Evolutionary conservation across 176 grass and related monocot genomes (phyloP).

Genomic region (bread wheat (Triticum aestivum)): IWGSC_CS_RefSeq_v2.1 NC_057810.1:723370011-723370510

Average conservation of each 20-base stretch:
- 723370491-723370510: conserved; percentile 84
- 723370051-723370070: background rate
- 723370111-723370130: conserved; percentile 8
- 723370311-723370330: background rate
- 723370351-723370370: conserved; percentile 74
- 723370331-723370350: background rate
- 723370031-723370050: conserved; percentile 24
- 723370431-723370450: conserved; percentile 86
- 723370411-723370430: conserved; percentile 87
- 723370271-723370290: conserved; percentile 53
- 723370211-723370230: conserved; percentile 85
- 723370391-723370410: conserved; percentile 74
- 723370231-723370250: conserved; percentile 85
- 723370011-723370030: conserved; percentile 40
- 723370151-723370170: conserved; percentile 57
- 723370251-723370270: conserved; percentile 67
- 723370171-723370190: conserved; percentile 73
- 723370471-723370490: conserved; percentile 94
- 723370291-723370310: conserved; percentile 18
- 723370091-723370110: conserved; percentile 41
- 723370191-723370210: conserved; percentile 83
- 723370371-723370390: conserved; percentile 65
- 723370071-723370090: conserved; percentile 32
- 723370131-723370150: conserved; percentile 26
- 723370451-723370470: conserved; percentile 85